These are phyloP conservation scores for Naganishia vishniacii DNA, from an alignment of 768 basidiomycete species.

Conservation along the genomic window DNA sequence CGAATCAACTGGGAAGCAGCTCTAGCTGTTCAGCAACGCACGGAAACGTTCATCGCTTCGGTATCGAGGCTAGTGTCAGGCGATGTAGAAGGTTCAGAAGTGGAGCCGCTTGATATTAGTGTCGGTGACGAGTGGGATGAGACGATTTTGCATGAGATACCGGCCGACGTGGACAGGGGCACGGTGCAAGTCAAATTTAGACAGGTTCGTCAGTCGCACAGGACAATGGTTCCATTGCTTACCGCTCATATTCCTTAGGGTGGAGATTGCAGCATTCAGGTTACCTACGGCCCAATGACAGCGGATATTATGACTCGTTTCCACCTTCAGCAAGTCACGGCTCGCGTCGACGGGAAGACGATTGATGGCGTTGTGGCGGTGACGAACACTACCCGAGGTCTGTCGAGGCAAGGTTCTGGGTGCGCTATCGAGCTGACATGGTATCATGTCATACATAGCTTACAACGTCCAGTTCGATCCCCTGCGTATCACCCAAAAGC, in stretches of 20 bases:
- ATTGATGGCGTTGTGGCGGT: slow-evolving; percentile 53
- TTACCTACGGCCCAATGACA: slow-evolving; percentile 60
- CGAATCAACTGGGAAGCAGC: slow-evolving; percentile 54
- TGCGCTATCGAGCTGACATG: not conserved
- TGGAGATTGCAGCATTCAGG: slow-evolving; percentile 61
- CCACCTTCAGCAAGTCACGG: slow-evolving; percentile 55
- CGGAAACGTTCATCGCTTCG: slow-evolving; percentile 46
- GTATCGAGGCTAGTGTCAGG: slow-evolving; percentile 22
- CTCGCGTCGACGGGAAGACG: slow-evolving; percentile 45
- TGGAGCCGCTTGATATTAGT: slow-evolving; percentile 32
- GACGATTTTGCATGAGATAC: slow-evolving; percentile 50
- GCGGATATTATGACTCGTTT: slow-evolving; percentile 58
- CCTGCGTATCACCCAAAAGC: slow-evolving; percentile 50
- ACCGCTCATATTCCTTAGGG: slow-evolving; percentile 50
- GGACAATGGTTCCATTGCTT: not conserved
- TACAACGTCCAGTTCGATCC: slow-evolving; percentile 57
- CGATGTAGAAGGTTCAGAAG: not conserved
- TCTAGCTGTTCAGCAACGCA: slow-evolving; percentile 35
- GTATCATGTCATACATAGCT: slow-evolving; percentile 20
- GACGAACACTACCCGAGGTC: slow-evolving; percentile 61
- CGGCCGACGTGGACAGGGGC: slow-evolving; percentile 25
- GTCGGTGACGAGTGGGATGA: slow-evolving; percentile 36
- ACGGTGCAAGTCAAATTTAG: slow-evolving; percentile 54
- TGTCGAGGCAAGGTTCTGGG: slow-evolving; percentile 21
- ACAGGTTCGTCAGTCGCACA: slow-evolving; percentile 51